Evolutionary conservation across 2,329 filamentous ascomycete species (phyloP), one percentile per base, ranked within the genome.

Genomic region (Talaromyces sp.): DNA sequence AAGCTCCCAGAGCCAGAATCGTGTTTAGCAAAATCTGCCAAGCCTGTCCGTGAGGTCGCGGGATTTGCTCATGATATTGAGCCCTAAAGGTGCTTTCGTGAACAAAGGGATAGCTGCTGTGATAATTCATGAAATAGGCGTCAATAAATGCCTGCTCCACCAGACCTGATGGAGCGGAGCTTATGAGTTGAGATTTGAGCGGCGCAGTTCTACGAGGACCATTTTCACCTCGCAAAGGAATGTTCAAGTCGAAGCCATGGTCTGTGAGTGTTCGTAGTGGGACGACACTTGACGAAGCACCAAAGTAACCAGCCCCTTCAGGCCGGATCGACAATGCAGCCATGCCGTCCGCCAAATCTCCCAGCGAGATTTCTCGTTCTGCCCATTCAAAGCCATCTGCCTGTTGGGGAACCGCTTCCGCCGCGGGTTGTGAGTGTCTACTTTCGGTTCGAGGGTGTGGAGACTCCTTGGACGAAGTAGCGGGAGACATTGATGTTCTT

Each of bases 311-410:
- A 26, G 73, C 69, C 57, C 73, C 74, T 64, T 75, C 74, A 7
- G 73, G 73, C 31, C 70, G 73, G 29, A 75, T 75, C 3, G 73
- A 75, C 51, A 75, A 62, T 17, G 73, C 73, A n/a, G 73, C 74
- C 74, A 76, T 76, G 19, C 74, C 74, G 63, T 76, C 74, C 3
- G 73, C 73, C 57, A 75, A 58, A 62, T 75, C 73, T 17, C 73
- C 72, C 11, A 74, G 68, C 1, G 73, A 71, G 11, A 76, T 70
- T 58, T 74, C 72, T 56, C 74, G 75, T 59, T 76, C 75, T 1
- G 75, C 70, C 65, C 86, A 81, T 65, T 85, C 80, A 65, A 82
- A 86, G 50, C 79, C 80, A 41, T 83, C 74, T 10, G 73, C 73
- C 63, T 75, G 73, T 56, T 74, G 72, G 8, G 73, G 73, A 31